phyloP scores from a whole-genome alignment of 1,284 basidiomycete genomes.

The Fistulina hepatica region DNA sequence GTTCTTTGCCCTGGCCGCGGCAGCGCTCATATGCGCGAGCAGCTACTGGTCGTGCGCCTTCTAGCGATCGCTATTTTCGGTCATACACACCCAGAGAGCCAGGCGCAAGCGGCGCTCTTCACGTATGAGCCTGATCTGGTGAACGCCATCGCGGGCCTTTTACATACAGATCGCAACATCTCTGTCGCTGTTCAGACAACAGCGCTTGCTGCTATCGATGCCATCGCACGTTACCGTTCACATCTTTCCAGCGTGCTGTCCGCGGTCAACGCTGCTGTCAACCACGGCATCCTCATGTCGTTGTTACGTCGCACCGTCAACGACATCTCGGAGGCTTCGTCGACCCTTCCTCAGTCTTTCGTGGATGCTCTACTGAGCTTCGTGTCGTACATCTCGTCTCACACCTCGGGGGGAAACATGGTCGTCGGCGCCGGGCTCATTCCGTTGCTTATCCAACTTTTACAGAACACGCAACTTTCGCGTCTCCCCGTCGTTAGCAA shows the following conservation, averaged over 20 bases:
- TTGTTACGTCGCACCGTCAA: slow-evolving; percentile 70
- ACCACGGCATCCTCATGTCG: slow-evolving; percentile 90
- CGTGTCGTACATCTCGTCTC: slow-evolving; percentile 79
- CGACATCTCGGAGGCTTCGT: slow-evolving; percentile 57
- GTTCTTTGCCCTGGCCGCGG: slow-evolving; percentile 50
- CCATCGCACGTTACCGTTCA: slow-evolving; percentile 74
- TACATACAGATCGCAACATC: slow-evolving; percentile 67
- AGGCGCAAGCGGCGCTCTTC: slow-evolving; percentile 77
- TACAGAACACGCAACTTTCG: slow-evolving; percentile 63
- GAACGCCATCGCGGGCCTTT: slow-evolving; percentile 78
- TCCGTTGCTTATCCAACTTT: slow-evolving; percentile 79
- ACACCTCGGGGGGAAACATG: slow-evolving; percentile 81
- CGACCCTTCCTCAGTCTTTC: slow-evolving; percentile 66
- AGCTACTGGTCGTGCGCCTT: slow-evolving; percentile 75
- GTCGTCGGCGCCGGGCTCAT: slow-evolving; percentile 95
- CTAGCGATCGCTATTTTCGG: slow-evolving; percentile 86
- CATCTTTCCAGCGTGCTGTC: slow-evolving; percentile 83
- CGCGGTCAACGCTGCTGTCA: slow-evolving; percentile 90
- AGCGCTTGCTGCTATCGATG: slow-evolving; percentile 83
- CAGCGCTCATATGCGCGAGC: slow-evolving; percentile 61
- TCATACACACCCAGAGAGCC: slow-evolving; percentile 71
- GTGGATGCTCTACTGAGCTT: slow-evolving; percentile 83
- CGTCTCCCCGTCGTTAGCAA: slow-evolving; percentile 71
- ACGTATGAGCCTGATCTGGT: slow-evolving; percentile 91
- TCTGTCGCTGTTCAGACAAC: slow-evolving; percentile 68